Base-by-base conservation (phyloP, 805 yeast species). In the Hanseniaspora occidentalis region DNA sequence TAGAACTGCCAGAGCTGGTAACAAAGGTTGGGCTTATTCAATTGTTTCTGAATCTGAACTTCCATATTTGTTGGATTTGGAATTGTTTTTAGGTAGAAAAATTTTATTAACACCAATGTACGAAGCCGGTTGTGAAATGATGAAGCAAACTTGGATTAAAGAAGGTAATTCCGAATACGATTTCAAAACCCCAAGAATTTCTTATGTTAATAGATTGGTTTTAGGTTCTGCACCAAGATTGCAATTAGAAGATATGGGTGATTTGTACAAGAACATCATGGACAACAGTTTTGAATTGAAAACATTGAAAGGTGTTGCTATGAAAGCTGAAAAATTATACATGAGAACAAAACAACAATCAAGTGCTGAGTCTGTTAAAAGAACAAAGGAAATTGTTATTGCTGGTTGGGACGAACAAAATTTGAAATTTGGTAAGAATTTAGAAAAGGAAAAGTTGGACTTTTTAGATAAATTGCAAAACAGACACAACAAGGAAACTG, bases 1-100 rank as follows among this genome's bases (percentile, higher is more conserved):
- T 60, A 79, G 99, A 71, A 92, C 99, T 36, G 99, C 98, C 9
- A 82, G 99, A 71, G 98, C 98, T 7, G 99, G 99, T 57, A 81
- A 85, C 57, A 77, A 73, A 50, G 99, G 99, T 56, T 86, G 96
- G 94, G 99, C 98, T 0, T 92, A 84, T 58, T 80, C 96, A 2
- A 75, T 92, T 45, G 80, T 88, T 6, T 70, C 77, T 43, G 95
- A 86, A 47, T 69, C 75, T 41, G 99, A 92, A 57, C 62, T 89
- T 43, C 95, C 98, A 9, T 92, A 89, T 51, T 61, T 92, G 39
- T 67, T 89, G 38, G 99, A 92, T 60, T 67, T 92, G 51, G 97
- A 92, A 57, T 59, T 92, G 35, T 89, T 92, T 53, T 65, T 92
- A 50, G 96, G 96, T 6, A 75, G 80, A 52, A 85, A 86, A 56